These are phyloP conservation scores for Wickerhamomyces sp. DNA, from an alignment of 1,139 yeast genomes.

Conservation along the genomic window DNA sequence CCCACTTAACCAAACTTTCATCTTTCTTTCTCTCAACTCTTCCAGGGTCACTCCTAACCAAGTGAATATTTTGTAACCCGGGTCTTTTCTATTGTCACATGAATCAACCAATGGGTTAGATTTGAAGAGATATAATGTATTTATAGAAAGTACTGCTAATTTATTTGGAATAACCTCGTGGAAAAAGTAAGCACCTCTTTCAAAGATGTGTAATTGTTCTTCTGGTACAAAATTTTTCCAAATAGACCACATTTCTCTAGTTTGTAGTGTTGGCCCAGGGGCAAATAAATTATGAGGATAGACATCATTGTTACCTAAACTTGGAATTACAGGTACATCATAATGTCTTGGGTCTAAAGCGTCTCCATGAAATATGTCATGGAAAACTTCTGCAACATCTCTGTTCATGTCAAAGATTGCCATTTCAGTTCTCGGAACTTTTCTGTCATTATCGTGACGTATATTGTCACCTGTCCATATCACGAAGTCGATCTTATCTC, in stretches of 20 bases:
- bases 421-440: constrained; percentile 63
- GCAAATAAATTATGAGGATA: constrained; percentile 84
- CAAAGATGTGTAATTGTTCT: constrained; percentile 70
- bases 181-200: constrained; percentile 69
- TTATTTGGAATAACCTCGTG: constrained; percentile 73
- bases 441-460: constrained; percentile 79
- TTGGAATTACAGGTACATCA: constrained; percentile 52
- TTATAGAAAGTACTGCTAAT: constrained; percentile 72
- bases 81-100: constrained; percentile 67
- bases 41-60: constrained; percentile 76
- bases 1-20: constrained; percentile 85
- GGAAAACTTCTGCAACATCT: constrained; percentile 50
- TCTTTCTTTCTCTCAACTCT: constrained; percentile 66
- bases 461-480: constrained; percentile 91
- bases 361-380: constrained; percentile 42
- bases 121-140: constrained; percentile 70
- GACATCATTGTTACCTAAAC: constrained; percentile 83
- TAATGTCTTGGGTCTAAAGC: constrained; percentile 38
- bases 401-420: constrained; percentile 69
- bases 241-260: constrained; percentile 66
- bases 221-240: constrained; percentile 78
- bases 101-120: constrained; percentile 79
- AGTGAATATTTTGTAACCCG: constrained; percentile 70
- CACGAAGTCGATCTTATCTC: constrained; percentile 76
- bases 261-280: constrained; percentile 81